Base-by-base conservation (phyloP, 1,284 basidiomycete species). In the Tylopilus sp. region DNA sequence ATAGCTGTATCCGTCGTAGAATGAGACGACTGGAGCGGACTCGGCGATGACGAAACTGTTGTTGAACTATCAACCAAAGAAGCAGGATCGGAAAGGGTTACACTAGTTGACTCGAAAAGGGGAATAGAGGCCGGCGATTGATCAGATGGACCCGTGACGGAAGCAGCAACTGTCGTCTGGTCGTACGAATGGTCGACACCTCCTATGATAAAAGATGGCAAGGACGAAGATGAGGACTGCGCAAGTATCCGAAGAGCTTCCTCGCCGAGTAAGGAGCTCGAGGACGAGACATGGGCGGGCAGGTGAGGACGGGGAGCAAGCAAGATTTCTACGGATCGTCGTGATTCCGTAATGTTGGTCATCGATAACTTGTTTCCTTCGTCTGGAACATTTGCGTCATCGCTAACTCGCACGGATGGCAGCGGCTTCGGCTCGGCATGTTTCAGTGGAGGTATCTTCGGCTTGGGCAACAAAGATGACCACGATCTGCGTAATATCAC, bases 211-310 rank as follows among this genome's bases (percentile, higher is more conserved):
- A 49, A 41, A 31, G 46, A 44, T 28, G 55, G 41, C 12, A 54
- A 46, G 16, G 51, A 44, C 35, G 41, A 48, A 31, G 37, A 6
- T 12, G 53, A 52, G 29, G 30, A 21, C 6, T 6, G 34, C 18
- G 36, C 52, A 21, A 54, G 46, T 18, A 48, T 44, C 16, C 13
- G 48, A 26, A 62, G 59, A 12, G 45, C 54, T 21, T 63, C 57
- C 28, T 60, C 64, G n/a, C 53, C 59, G 2, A 36, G 45, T 7
- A 56, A 31, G 29, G 65, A 54, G 41, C 60, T 62, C 23, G 64
- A 60, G 8, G 52, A 46, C 8, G 66, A 67, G 23, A 54, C 18
- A 18, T 39, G 48, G 12, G 57, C 47, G 10, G 63, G 54, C 13
- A 57, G 59, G 44, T 54, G 58, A 46, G 43, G 46, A 36, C 40